Evolutionary conservation across 2,329 filamentous ascomycete genomes (phyloP).

Genomic region (Leptographium flavum): DNA sequence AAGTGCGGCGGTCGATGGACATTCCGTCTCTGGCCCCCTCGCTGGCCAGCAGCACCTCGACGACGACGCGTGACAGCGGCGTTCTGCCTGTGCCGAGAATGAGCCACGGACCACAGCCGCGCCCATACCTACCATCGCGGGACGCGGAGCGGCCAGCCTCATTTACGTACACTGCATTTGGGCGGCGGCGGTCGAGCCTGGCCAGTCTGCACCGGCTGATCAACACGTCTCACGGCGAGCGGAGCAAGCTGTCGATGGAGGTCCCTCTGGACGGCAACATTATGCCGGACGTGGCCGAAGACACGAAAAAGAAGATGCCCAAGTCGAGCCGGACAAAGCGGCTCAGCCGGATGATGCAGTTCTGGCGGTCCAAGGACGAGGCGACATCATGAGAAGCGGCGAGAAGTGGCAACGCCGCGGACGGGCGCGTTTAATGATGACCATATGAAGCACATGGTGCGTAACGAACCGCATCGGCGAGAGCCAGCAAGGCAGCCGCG

Average conservation of each 20-base stretch:
- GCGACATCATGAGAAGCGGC: not conserved
- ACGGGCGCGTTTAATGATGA: constrained; percentile 5
- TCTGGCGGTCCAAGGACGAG: constrained; percentile 53
- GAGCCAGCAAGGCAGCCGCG: not conserved
- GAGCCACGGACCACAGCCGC: constrained; percentile 21
- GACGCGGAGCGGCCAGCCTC: constrained; percentile 45
- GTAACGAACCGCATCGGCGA: constrained; percentile 2
- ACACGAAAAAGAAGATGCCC: constrained; percentile 40
- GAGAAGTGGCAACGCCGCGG: too few relatives aligned
- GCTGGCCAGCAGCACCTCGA: constrained; percentile 61
- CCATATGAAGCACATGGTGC: constrained; percentile 8
- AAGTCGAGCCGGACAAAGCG: constrained; percentile 53
- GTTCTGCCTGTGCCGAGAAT: constrained; percentile 28
- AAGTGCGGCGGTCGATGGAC: constrained; percentile 54
- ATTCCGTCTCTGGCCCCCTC: constrained; percentile 64
- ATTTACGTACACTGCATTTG: constrained; percentile 46
- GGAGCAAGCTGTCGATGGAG: constrained; percentile 61
- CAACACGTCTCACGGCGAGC: constrained; percentile 59
- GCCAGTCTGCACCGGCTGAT: constrained; percentile 65
- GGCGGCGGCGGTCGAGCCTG: constrained; percentile 60
- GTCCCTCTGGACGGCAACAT: constrained; percentile 33
- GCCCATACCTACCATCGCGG: constrained; percentile 31
- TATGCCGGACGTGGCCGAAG: constrained; percentile 11
- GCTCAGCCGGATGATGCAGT: constrained; percentile 62
- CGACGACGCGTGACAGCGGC: constrained; percentile 56